phyloP scores from a whole-genome alignment of 2,329 filamentous ascomycete genomes.

The Chaetomiaceae sp. region DNA sequence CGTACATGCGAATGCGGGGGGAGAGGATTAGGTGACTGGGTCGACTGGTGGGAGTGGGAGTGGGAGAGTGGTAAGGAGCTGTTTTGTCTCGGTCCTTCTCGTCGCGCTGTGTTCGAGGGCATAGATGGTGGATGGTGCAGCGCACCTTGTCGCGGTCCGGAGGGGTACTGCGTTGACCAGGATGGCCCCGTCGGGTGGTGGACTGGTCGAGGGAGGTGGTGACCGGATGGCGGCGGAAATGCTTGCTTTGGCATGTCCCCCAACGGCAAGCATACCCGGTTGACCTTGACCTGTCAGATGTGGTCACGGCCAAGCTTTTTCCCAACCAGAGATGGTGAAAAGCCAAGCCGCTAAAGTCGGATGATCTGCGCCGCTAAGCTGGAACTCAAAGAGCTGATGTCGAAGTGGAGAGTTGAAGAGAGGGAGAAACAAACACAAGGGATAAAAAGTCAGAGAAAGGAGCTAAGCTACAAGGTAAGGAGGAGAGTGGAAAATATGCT shows the following conservation, averaged over 20 bases:
- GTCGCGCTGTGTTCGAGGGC: background rate
- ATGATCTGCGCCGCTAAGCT: constrained; percentile 11
- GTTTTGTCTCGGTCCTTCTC: background rate
- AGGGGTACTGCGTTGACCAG: background rate
- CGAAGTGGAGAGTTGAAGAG: too few species aligned
- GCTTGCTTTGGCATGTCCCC: too few species aligned
- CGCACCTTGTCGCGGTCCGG: background rate
- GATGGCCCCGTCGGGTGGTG: background rate
- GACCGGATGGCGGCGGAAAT: too few species aligned
- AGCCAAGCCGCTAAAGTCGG: background rate
- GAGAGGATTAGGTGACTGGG: too few species aligned
- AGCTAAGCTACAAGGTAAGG: too few species aligned
- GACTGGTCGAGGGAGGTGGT: background rate
- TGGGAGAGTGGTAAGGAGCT: too few species aligned
- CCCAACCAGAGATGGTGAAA: background rate
- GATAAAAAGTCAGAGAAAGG: too few species aligned
- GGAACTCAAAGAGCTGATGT: background rate
- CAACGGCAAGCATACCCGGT: background rate
- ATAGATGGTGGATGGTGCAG: background rate
- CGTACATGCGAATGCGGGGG: too few species aligned
- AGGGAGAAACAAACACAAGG: too few species aligned
- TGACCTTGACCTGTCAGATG: background rate
- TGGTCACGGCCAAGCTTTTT: constrained; percentile 7
- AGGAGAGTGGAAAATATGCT: too few species aligned
- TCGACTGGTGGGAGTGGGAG: too few species aligned